Evolutionary conservation across 106 monocot species (phyloP), one percentile per base, ranked within the genome.

Genomic region (Triglochin maritima): DNA sequence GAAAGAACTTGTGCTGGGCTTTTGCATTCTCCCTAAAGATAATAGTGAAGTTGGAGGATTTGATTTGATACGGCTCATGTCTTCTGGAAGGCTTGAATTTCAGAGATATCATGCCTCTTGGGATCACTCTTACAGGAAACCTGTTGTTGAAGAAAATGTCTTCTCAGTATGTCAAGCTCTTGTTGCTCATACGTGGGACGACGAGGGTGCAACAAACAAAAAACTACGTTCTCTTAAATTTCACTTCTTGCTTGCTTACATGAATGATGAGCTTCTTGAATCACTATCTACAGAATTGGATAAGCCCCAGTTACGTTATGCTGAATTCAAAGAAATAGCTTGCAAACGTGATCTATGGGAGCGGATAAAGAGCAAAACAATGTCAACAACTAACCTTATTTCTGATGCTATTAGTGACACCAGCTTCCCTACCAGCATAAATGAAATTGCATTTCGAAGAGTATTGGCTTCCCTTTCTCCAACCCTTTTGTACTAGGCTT

Each of bases 31-130:
- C 48, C 88, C 88, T 10, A 46, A 50, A 4, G 46, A 72, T 55
- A 43, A 79, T 62, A 42, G 59, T 12, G n/a, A 44, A 60, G 9
- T 59, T 46, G 65, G 56, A 64, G 87, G 81, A 2, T 96, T 96
- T 69, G 17, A 57, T 67, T 72, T 91, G 61, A 65, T 96, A 16
- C 77, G 85, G 6, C 72, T 87, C 15, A 80, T 72, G 64, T 72
- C 81, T 12, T 91, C 82, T 11, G 90, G 96, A 29, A 96, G 79
- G 71, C 69, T 96, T 57, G 96, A 86, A 67, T 71, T 87, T 68
- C 96, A 96, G 56, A 61, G 42, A 29, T 91, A 84, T 60, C n/a
- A 61, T 66, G 67, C 79, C 29, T 75, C 77, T 29, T 64, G 44
- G 57, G 61, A 73, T 71, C 47, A 61, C 43, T 47, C 14, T 62